Base-by-base conservation (phyloP, 2,329 filamentous ascomycete species). In the Beauveria asiatica region DNA sequence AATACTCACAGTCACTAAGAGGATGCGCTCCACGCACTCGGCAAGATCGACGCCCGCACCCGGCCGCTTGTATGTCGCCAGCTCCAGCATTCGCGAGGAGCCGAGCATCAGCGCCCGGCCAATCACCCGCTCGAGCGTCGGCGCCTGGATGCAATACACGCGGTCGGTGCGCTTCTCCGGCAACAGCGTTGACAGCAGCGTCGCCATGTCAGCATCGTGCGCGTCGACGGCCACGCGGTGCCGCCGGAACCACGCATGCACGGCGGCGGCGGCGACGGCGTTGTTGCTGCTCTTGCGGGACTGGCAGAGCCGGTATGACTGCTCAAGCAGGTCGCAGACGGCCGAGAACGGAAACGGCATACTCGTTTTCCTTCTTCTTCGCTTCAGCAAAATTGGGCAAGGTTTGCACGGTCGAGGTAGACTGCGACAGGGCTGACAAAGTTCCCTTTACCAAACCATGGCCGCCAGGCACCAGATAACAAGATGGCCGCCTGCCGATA, bases 151-250 rank as follows among this genome's bases (percentile, higher is more conserved):
- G 42, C 79, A 81, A 69, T 92, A 96, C 2, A 93, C 88, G 30
- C 90, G 83, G 68, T 96, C 91, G 3, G 84, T 86, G 57, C 91
- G 80, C 64, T 81, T 85, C 63, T 92, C 86, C 0, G 92, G 90
- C 0, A 95, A 80, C 0, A 97, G 73, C 3, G 87, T 86, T 1
- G 89, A 92, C 0, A 96, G 76, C 1, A 96, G 74, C 2, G 89
- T 87, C 1, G 83, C 75, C 1, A 79, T 76, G 66, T 86, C 76
- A 1, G 82, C 83, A 30, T 80, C 76, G 8, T 82, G 74, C 0
- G 78, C 76, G 67, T 86, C 75, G 17, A 96, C 78, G 1, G 73
- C 72, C 17, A 72, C 71, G 5, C 82, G 82, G 69, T 96, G 82
- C 1, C 76, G 74, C 16, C 70, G 69, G 71, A 95, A 94, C 92